These are phyloP conservation scores for Amaranthus palmeri DNA, from an alignment of 148 eudicot genomes.

Conservation along the genomic window DNA sequence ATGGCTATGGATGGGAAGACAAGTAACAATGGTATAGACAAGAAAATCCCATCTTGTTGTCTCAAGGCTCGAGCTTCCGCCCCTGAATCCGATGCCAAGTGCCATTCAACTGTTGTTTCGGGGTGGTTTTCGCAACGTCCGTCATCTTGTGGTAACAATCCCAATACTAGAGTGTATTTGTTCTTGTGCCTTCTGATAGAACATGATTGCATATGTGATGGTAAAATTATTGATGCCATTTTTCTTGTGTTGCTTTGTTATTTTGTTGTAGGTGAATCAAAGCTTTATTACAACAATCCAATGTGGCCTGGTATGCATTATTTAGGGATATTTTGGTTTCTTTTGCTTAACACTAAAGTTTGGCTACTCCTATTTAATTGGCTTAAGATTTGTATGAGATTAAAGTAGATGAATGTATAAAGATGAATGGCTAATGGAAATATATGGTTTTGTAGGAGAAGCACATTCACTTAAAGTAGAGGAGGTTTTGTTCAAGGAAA, in stretches of 20 bases:
- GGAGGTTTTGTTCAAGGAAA: constrained; percentile 61
- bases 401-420: neutral
- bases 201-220: neutral
- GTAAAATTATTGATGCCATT: constrained; percentile 8
- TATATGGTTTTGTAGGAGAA: constrained; percentile 51
- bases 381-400: neutral
- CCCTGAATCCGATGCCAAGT: constrained; percentile 65
- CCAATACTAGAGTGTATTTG: neutral
- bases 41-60: constrained; percentile 75
- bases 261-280: constrained; percentile 39
- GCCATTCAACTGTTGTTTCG: constrained; percentile 89
- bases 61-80: constrained; percentile 60
- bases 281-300: constrained; percentile 81
- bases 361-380: no score
- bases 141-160: constrained; percentile 51
- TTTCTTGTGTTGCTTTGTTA: neutral
- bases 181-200: constrained; percentile 2
- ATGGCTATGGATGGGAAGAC: constrained; percentile 75
- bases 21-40: constrained; percentile 40
- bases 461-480: constrained; percentile 86
- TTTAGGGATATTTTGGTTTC: neutral
- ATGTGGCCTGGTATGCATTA: constrained; percentile 93
- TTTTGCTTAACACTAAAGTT: no score
- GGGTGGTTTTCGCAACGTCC: constrained; percentile 90
- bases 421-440: neutral